Conservation (phyloP, 208 protist species). For the Acanthamoeba triangularis region DNA sequence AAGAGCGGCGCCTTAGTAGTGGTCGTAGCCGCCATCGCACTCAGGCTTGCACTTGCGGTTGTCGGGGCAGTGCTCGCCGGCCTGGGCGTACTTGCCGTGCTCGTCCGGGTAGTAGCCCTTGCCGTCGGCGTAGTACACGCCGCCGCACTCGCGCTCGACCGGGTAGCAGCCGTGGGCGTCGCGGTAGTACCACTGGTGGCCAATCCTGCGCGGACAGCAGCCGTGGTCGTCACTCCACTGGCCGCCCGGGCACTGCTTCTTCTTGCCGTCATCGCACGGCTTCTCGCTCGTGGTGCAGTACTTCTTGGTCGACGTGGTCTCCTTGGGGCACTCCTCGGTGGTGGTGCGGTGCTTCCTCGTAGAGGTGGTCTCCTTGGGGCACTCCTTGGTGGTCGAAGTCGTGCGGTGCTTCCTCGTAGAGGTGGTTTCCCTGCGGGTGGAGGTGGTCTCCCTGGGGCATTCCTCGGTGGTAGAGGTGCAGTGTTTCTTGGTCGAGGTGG, state of each 20-base stretch:
- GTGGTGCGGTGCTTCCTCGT: not conserved
- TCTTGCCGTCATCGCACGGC: not conserved
- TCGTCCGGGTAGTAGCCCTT: conserved; percentile 9
- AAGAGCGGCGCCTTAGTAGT: not conserved
- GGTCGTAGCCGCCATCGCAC: not conserved
- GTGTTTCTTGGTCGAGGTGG: not conserved
- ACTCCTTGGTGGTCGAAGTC: not conserved
- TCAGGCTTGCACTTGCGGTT: not conserved
- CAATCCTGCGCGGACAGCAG: not conserved
- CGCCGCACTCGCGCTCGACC: not conserved
- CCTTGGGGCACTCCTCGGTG: not conserved
- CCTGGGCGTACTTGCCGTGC: not conserved
- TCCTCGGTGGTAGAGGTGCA: not conserved
- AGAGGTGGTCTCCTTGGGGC: no score
- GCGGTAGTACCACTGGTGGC: not conserved
- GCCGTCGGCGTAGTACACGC: not conserved
- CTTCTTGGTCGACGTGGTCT: not conserved
- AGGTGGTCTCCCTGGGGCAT: not conserved
- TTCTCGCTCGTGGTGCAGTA: not conserved
- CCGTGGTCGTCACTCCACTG: not conserved
- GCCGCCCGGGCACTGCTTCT: not conserved
- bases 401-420: not conserved
- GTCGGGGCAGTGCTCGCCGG: not conserved
- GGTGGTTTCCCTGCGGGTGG: not conserved
- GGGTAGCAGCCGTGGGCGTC: not conserved